phyloP scores from a whole-genome alignment of 148 eudicot genomes.

The Rhododendron molle region DNA sequence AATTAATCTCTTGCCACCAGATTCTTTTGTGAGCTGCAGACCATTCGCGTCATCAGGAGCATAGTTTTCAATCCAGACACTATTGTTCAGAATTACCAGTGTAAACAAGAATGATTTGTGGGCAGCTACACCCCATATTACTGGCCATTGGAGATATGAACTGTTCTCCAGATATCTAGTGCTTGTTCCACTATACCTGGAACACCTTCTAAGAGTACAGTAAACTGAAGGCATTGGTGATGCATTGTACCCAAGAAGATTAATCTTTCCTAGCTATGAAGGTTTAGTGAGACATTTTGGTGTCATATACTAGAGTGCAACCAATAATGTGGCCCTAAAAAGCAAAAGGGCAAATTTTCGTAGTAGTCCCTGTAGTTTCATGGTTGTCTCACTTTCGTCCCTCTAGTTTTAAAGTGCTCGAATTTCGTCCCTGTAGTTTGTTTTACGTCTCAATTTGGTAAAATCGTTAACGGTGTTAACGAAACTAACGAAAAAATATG shows the following conservation, averaged over 20 bases:
- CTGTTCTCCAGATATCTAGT: background rate
- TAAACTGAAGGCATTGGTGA: background rate
- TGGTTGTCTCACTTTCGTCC: too few species aligned
- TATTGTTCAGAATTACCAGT: background rate
- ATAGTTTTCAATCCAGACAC: background rate
- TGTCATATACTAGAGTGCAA: background rate
- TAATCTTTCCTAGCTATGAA: background rate
- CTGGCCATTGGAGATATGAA: background rate
- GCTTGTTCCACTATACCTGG: background rate
- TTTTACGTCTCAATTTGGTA: too few species aligned
- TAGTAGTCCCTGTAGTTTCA: too few species aligned
- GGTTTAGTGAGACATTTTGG: background rate
- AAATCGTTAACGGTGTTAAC: too few species aligned
- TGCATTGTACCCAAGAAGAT: background rate
- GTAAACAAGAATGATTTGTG: background rate
- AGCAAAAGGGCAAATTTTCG: too few species aligned
- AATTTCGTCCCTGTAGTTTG: too few species aligned
- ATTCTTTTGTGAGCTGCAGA: conserved; percentile 25
- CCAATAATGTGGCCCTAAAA: background rate
- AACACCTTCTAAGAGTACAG: background rate
- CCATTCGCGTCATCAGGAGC: background rate
- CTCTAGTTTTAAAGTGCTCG: too few species aligned
- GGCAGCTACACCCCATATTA: background rate
- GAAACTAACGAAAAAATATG: too few species aligned
- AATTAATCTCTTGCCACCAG: conserved; percentile 36